Conservation (phyloP, 306 rosid genomes). For the Dryas drummondii region DNA sequence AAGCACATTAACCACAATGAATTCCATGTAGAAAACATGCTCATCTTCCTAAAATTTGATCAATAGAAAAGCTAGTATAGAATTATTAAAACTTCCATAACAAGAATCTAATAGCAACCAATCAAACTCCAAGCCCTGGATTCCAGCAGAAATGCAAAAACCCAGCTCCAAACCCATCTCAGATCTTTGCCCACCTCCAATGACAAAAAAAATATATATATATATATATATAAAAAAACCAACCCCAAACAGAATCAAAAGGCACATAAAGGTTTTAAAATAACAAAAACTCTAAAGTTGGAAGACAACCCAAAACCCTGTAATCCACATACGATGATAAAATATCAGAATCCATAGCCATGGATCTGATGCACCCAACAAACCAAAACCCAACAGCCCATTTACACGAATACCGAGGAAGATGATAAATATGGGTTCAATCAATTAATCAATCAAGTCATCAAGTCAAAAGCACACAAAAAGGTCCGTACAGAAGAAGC, state of each 20-base stretch:
- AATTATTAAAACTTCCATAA: slow-evolving; percentile 4
- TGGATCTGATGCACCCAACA: slow-evolving; percentile 45
- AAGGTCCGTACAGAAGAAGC: slow-evolving; percentile 2
- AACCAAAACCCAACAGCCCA: slow-evolving; percentile 4
- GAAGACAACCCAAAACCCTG: slow-evolving; percentile 3
- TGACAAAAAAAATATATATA: too few species aligned
- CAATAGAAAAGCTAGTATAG: neutral
- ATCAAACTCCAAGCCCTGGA: slow-evolving; percentile 9
- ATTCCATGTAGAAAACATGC: slow-evolving; percentile 1
- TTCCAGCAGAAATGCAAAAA: neutral
- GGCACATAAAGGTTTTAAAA: slow-evolving; percentile 4
- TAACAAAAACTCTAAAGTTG: neutral
- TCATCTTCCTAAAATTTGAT: neutral
- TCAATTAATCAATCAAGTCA: slow-evolving; percentile 20
- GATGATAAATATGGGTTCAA: slow-evolving; percentile 25
- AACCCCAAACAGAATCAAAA: slow-evolving; percentile 19
- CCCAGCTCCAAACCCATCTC: slow-evolving; percentile 14
- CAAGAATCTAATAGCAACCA: slow-evolving; percentile 15
- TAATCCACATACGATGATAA: slow-evolving; percentile 8
- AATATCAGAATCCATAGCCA: slow-evolving; percentile 20
- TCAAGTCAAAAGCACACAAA: slow-evolving; percentile 9
- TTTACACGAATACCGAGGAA: slow-evolving; percentile 22
- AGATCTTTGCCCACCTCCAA: slow-evolving; percentile 28
- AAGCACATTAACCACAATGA: slow-evolving; percentile 1
- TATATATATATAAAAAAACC: neutral